Evolutionary conservation across 78 protist species (phyloP), one percentile per base, ranked within the genome.

Genomic region (Isochrysis galbana): DNA sequence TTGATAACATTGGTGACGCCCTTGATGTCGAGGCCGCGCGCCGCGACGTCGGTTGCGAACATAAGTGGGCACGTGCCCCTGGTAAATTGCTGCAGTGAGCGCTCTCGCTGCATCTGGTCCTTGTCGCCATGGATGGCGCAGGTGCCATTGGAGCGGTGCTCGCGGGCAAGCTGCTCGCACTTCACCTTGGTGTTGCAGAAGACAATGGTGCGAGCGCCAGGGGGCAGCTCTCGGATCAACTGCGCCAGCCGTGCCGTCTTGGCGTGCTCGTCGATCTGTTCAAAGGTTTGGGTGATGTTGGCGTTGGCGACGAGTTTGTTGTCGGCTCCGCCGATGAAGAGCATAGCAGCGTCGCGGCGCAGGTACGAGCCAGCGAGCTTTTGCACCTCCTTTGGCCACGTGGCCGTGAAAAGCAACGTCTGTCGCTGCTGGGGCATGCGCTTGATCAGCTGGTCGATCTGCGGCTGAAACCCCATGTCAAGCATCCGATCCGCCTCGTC

Each of bases 401-500:
- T 93, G 5, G 95, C 95, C 0, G 91, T 44, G 89, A 74, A 93
- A 29, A 93, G 47, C 34, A 93, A 72, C 44, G 95, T 93, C 82
- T 93, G 95, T 34, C 93, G 90, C 69, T 48, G 29, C 61, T 7
- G 94, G 39, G 98, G 98, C 99, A 98, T 96, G 94, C 29, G 74
- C 25, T 3, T 36, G n/a, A 45, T n/a, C 26, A 45, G 67, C 83
- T 32, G n/a, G 80, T 89, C 44, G 67, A 98, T 77, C 91, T 98
- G 97, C 39, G 94, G 96, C 87, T 96, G 98, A 69, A 98, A 98
- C 34, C 99, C 99, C 99, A 98, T 98, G 89, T 97, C 99, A 80
- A 98, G 95, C 99, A 98, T 98, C 86, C 99, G 96, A 74, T 98
- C 99, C 23, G 99, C 99, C 95, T 98, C 99, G 91, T 98, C 99